Conservation (phyloP, 1,284 basidiomycete genomes). For the Psilocybe mexicana region DNA sequence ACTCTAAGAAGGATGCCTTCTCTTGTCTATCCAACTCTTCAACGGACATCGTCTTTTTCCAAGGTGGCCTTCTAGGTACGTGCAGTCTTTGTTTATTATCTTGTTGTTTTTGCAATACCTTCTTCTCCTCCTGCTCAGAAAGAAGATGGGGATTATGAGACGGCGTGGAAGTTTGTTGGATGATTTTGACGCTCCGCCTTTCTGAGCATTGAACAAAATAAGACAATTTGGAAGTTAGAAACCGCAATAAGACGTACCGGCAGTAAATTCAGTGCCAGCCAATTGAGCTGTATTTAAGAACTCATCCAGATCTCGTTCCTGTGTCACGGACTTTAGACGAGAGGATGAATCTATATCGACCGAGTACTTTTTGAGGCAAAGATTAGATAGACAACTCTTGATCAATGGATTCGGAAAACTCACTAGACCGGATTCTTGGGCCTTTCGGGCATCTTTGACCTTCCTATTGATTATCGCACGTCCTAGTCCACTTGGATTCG, state of each 20-base stretch:
- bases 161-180: slow-evolving; percentile 62
- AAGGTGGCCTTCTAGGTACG: slow-evolving; percentile 85
- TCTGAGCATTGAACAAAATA: slow-evolving; percentile 48
- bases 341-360: slow-evolving; percentile 72
- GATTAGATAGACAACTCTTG: background rate
- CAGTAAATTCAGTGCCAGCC: slow-evolving; percentile 96
- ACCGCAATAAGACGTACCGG: slow-evolving; percentile 55
- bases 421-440: slow-evolving; percentile 76
- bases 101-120: slow-evolving; percentile 69
- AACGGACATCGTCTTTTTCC: slow-evolving; percentile 79
- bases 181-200: slow-evolving; percentile 89
- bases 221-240: background rate
- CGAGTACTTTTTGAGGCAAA: slow-evolving; percentile 57
- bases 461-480: slow-evolving; percentile 90
- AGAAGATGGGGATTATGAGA: slow-evolving; percentile 89
- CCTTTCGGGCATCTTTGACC: slow-evolving; percentile 76
- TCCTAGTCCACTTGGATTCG: slow-evolving; percentile 79
- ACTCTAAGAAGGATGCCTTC: slow-evolving; percentile 86
- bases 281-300: slow-evolving; percentile 95
- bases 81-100: slow-evolving; percentile 74
- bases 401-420: slow-evolving; percentile 27
- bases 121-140: slow-evolving; percentile 81
- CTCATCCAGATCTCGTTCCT: slow-evolving; percentile 94
- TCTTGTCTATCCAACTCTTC: slow-evolving; percentile 85
- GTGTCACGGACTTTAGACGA: slow-evolving; percentile 90